Conservation (phyloP, 2,329 filamentous ascomycete species). For the Corniculantispora saksenae region DNA sequence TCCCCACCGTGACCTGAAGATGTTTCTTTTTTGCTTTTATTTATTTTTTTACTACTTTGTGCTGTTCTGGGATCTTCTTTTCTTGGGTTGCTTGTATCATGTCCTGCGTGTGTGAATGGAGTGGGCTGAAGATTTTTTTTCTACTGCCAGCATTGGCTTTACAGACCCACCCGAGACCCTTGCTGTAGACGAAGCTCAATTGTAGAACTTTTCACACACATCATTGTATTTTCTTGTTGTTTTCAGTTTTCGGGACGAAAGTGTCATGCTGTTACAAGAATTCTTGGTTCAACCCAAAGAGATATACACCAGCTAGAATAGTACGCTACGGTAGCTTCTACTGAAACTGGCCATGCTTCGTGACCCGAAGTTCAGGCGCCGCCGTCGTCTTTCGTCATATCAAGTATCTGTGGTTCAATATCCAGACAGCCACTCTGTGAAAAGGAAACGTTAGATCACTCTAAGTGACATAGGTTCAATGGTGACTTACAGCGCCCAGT, state of each 20-base stretch:
- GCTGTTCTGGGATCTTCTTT: too few relatives aligned
- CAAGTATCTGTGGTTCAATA: not conserved
- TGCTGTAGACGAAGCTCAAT: not conserved
- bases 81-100: not conserved
- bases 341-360: too few relatives aligned
- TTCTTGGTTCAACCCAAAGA: too few relatives aligned
- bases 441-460: too few relatives aligned
- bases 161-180: not conserved
- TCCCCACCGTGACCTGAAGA: constrained; percentile 19
- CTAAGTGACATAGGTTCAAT: too few relatives aligned
- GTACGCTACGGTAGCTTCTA: too few relatives aligned
- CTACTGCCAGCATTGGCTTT: not conserved
- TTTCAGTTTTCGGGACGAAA: too few relatives aligned
- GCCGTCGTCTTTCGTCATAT: not conserved
- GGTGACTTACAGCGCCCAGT: not conserved
- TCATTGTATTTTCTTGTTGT: too few relatives aligned
- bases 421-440: not conserved
- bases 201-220: too few relatives aligned
- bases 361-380: not conserved
- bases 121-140: not conserved
- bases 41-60: not conserved
- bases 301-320: too few relatives aligned
- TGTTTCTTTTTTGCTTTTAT: constrained; percentile 12
- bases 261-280: too few relatives aligned
- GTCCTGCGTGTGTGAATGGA: not conserved